Conservation (phyloP, 345 rosid species). For the Corymbia maculata region DNA sequence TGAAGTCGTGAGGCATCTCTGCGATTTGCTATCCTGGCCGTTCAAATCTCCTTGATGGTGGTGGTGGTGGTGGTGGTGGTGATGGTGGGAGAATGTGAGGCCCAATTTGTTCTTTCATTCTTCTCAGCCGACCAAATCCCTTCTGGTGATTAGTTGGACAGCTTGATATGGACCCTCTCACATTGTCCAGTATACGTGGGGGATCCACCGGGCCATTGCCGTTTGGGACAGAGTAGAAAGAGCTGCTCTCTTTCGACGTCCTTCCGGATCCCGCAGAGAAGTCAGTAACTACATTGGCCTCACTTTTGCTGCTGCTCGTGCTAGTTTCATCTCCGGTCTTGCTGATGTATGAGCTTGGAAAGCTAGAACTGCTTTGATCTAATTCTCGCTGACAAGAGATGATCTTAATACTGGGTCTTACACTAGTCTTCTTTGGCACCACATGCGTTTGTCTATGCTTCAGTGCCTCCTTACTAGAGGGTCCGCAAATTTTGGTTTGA, state of each 20-base stretch:
- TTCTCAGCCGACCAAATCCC: too few relatives aligned
- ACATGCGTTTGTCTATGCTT: too few relatives aligned
- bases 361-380: not conserved
- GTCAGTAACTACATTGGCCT: not conserved
- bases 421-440: not conserved
- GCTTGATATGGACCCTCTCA: too few relatives aligned
- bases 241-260: not conserved
- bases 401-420: not conserved
- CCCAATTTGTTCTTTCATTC: conserved; percentile 25
- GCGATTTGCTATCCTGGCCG: too few relatives aligned
- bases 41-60: too few relatives aligned
- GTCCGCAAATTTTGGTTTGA: too few relatives aligned
- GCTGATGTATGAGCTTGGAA: conserved; percentile 19
- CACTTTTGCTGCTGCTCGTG: not conserved
- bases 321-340: not conserved
- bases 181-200: too few relatives aligned
- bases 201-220: not conserved
- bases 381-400: not conserved
- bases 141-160: too few relatives aligned
- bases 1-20: not conserved
- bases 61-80: too few relatives aligned
- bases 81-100: conserved; percentile 2
- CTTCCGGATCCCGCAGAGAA: not conserved
- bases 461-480: too few relatives aligned
- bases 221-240: not conserved